These are phyloP conservation scores for Buxus sempervirens DNA, from an alignment of 164 flowering plant species.

Conservation along the genomic window DNA sequence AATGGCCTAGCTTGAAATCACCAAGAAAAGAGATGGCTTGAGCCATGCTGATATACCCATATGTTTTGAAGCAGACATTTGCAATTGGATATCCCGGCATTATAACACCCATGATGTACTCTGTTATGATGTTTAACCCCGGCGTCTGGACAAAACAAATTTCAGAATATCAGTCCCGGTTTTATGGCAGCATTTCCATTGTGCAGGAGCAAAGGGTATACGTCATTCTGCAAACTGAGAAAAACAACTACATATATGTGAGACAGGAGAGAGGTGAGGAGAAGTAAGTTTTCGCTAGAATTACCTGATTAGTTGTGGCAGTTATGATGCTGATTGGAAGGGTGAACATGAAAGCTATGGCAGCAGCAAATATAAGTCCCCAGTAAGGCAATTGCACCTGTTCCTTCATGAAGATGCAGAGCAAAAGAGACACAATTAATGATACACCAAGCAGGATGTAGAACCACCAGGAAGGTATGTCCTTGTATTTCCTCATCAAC, in stretches of 20 bases:
- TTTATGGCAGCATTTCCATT: too few relatives aligned
- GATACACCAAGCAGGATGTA: conserved; percentile 35
- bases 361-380: conserved; percentile 70
- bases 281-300: background rate
- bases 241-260: background rate
- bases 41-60: conserved; percentile 22
- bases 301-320: conserved; percentile 87
- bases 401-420: conserved; percentile 55
- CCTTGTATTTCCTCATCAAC: conserved; percentile 63
- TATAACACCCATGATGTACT: conserved; percentile 23
- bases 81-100: conserved; percentile 27
- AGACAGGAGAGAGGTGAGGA: background rate
- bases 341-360: conserved; percentile 56
- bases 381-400: conserved; percentile 87
- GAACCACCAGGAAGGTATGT: conserved; percentile 79
- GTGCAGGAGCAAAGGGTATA: too few relatives aligned
- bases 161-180: background rate
- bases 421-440: conserved; percentile 39
- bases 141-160: conserved; percentile 16
- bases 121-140: conserved; percentile 27
- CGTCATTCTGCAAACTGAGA: too few relatives aligned
- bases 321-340: conserved; percentile 80
- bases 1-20: conserved; percentile 36
- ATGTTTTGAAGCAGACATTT: conserved; percentile 20
- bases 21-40: conserved; percentile 25